Conservation (phyloP, 352 stramenopile genomes). For the Thraustotheca clavata region DNA sequence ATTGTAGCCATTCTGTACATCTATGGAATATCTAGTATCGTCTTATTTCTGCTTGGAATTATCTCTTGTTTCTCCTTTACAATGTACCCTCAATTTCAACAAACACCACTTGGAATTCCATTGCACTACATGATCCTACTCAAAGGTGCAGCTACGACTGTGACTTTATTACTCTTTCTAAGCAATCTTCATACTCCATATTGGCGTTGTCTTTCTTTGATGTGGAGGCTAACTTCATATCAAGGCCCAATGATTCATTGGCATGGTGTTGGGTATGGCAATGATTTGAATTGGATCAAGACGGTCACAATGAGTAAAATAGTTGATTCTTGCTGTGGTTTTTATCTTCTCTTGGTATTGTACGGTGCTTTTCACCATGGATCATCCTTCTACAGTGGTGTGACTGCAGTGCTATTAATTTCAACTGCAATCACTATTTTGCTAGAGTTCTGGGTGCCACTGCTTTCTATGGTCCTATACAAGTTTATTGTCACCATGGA, state of each 20-base stretch:
- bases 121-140: constrained; percentile 55
- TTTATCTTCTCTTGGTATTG: constrained; percentile 62
- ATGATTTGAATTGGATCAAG: constrained; percentile 54
- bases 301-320: constrained; percentile 50
- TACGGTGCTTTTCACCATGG: constrained; percentile 56
- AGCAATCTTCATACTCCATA: constrained; percentile 42
- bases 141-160: constrained; percentile 42
- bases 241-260: constrained; percentile 27
- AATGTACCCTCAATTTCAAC: constrained; percentile 42
- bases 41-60: constrained; percentile 43
- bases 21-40: constrained; percentile 42
- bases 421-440: constrained; percentile 41
- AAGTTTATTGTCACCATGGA: constrained; percentile 41
- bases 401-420: constrained; percentile 35
- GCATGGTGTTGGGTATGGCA: constrained; percentile 42
- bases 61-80: constrained; percentile 37
- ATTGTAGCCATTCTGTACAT: constrained; percentile 61
- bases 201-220: constrained; percentile 39
- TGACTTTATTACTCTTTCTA: constrained; percentile 50
- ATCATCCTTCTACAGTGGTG: constrained; percentile 37
- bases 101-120: constrained; percentile 37
- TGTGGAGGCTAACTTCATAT: constrained; percentile 28
- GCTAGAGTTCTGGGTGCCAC: constrained; percentile 52
- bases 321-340: constrained; percentile 38
- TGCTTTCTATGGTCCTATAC: constrained; percentile 56